Evolutionary conservation across 163 green algal species (phyloP), one percentile per base, ranked within the genome.

Genomic region (Scenedesmus sp.): DNA sequence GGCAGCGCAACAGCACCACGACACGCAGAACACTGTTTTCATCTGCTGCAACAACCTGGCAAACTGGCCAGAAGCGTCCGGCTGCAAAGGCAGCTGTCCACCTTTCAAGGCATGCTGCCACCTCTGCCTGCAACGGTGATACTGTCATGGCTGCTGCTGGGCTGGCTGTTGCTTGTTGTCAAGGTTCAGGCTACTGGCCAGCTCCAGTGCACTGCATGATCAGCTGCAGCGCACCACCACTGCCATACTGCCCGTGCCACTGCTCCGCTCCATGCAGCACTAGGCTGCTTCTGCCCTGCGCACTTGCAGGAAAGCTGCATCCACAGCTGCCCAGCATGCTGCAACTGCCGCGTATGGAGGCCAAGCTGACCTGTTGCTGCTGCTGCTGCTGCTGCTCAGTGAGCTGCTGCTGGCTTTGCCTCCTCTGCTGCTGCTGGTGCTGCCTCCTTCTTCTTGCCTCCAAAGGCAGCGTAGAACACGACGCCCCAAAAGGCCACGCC

Each of bases 371-470:
- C 59, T 64, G 59, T 10, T 64, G 74, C 74, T 83, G 74, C 74
- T 64, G 59, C 59, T 52, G 56, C 8, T 59, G 55, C 59, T n/a
- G 54, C 67, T 54, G 56, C 85, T 88, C 46, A 92, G 60, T 92
- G 79, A 1, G 76, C 57, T 87, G 88, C 88, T 85, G 86, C 66
- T 56, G 81, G 34, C 64, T 88, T 76, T 20, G 81, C 60, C 20
- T 62, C 82, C 18, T 64, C 89, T 60, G 52, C 62, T 67, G 86
- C 67, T 82, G 90, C 56, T 81, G 90, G 67, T 60, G 64, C 70
- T 59, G 55, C 54, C 73, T 86, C 85, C 90, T 93, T 91, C 70
- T 90, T 93, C 84, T 91, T 93, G 90, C 90, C 90, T 55, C 90
- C 90, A 84, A 93, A 91, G 6, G 85, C 85, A 54, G 76, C 84